Conservation (phyloP, 2,329 filamentous ascomycete species). For the Sporothrix pseudoabietina region DNA sequence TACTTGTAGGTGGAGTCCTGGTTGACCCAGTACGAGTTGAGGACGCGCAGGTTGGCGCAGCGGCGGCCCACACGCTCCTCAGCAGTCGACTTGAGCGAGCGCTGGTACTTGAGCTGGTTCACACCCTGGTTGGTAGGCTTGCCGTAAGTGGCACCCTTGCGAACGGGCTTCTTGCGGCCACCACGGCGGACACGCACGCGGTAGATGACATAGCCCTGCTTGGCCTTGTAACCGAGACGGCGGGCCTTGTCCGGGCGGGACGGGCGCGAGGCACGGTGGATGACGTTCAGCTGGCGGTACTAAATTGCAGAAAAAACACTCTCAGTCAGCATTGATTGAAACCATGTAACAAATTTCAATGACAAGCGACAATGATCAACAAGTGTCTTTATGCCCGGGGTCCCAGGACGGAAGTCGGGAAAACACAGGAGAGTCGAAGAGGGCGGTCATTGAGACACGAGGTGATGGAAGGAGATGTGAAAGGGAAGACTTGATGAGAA, state of each 20-base stretch:
- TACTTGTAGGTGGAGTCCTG: slow-evolving; percentile 99
- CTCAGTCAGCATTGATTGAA: slow-evolving; percentile 65
- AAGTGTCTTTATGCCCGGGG: slow-evolving; percentile 69
- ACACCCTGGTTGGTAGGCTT: slow-evolving; percentile 99
- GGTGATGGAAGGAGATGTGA: background rate
- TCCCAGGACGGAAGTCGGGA: slow-evolving; percentile 57
- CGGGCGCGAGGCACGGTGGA: slow-evolving; percentile 97
- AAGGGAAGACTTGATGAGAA: slow-evolving; percentile 9
- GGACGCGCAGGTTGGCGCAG: slow-evolving; percentile 97
- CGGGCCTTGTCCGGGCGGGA: slow-evolving; percentile 99
- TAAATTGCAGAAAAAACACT: slow-evolving; percentile 95
- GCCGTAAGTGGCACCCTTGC: slow-evolving; percentile 99
- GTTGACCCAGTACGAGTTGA: slow-evolving; percentile 99
- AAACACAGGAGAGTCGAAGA: slow-evolving; percentile 24
- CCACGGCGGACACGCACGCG: slow-evolving; percentile 96
- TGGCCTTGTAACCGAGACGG: slow-evolving; percentile 99
- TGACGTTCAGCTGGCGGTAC: slow-evolving; percentile 99
- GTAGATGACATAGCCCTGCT: slow-evolving; percentile 99
- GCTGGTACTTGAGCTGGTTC: slow-evolving; percentile 99
- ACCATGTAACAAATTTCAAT: slow-evolving; percentile 19
- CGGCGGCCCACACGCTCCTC: slow-evolving; percentile 99
- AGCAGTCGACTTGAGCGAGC: slow-evolving; percentile 94
- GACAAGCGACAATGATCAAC: slow-evolving; percentile 69
- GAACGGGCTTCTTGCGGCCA: slow-evolving; percentile 94
- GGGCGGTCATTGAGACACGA: slow-evolving; percentile 12